Evolutionary conservation across 208 protist genomes (phyloP).

Genomic region (Zelonia costaricensis): DNA sequence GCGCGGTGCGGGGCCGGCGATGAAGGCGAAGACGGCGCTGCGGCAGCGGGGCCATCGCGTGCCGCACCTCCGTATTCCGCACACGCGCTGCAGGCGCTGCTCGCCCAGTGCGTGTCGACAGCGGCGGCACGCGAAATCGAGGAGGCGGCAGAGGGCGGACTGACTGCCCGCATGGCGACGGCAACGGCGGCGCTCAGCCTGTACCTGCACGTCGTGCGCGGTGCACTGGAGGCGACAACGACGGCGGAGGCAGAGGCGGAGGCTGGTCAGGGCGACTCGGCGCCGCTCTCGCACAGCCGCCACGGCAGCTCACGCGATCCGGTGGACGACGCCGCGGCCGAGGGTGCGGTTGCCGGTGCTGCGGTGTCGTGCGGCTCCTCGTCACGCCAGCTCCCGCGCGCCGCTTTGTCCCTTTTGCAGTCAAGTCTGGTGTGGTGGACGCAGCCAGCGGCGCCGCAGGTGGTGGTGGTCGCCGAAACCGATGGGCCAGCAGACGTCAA

Average conservation of each 20-base stretch:
- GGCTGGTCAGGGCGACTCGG: too few species aligned
- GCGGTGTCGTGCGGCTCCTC: too few species aligned
- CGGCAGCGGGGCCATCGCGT: not conserved
- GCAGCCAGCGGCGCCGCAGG: not conserved
- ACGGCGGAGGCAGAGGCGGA: not conserved
- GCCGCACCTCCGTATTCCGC: not conserved
- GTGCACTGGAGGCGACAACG: slow-evolving; percentile 1
- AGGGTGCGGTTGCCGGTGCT: too few species aligned
- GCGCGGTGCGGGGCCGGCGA: not conserved
- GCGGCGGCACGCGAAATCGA: slow-evolving; percentile 17
- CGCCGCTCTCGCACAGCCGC: too few species aligned
- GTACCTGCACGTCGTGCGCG: slow-evolving; percentile 30
- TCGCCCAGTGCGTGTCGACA: slow-evolving; percentile 28
- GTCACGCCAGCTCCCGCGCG: too few species aligned
- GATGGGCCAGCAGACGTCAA: not conserved
- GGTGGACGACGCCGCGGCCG: too few species aligned
- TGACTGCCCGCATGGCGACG: slow-evolving; percentile 13
- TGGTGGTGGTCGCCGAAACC: not conserved
- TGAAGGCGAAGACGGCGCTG: slow-evolving; percentile 3
- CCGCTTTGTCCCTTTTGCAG: too few species aligned
- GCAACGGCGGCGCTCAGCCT: slow-evolving; percentile 25
- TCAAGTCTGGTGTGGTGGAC: slow-evolving; percentile 15
- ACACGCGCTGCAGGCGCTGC: slow-evolving; percentile 13
- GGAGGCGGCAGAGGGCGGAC: slow-evolving; percentile 24
- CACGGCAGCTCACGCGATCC: too few species aligned